Evolutionary conservation across 2,329 filamentous ascomycete species (phyloP).

Genomic region (Hypoxylon sp.): DNA sequence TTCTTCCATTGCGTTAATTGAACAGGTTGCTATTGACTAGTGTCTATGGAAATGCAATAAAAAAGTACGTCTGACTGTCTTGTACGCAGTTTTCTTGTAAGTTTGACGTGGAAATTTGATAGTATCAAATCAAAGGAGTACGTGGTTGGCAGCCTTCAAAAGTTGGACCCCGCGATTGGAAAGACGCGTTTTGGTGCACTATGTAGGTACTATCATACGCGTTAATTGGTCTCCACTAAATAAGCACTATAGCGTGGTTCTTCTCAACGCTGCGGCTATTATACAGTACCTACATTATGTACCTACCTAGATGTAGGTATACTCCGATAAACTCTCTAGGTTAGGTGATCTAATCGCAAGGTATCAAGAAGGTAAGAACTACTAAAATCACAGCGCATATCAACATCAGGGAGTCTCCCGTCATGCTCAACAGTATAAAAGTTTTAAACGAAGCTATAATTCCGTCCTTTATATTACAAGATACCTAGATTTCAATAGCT

Average conservation of each 20-base stretch:
- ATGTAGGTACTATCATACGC: no score
- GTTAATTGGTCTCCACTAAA: slow-evolving; percentile 35
- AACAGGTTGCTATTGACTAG: neutral
- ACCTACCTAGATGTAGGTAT: neutral
- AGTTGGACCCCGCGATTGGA: slow-evolving; percentile 31
- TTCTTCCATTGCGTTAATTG: slow-evolving; percentile 50
- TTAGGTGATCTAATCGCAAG: neutral
- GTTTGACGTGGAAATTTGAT: neutral
- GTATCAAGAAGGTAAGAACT: neutral
- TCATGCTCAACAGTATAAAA: neutral
- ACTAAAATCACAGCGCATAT: neutral
- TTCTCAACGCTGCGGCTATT: neutral
- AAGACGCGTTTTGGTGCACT: slow-evolving; percentile 37
- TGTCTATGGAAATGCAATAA: neutral
- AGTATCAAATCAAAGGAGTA: neutral
- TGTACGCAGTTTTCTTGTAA: neutral
- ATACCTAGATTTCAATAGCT: slow-evolving; percentile 37
- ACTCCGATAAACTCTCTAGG: neutral
- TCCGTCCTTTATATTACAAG: slow-evolving; percentile 43
- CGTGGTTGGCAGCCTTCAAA: slow-evolving; percentile 13
- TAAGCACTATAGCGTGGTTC: slow-evolving; percentile 2
- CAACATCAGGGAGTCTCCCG: neutral
- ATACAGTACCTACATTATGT: no score
- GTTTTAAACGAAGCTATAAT: slow-evolving; percentile 19
- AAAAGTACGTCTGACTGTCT: neutral